Base-by-base conservation (phyloP, 1,139 yeast genomes). In the Zygosaccharomyces sapae region DNA sequence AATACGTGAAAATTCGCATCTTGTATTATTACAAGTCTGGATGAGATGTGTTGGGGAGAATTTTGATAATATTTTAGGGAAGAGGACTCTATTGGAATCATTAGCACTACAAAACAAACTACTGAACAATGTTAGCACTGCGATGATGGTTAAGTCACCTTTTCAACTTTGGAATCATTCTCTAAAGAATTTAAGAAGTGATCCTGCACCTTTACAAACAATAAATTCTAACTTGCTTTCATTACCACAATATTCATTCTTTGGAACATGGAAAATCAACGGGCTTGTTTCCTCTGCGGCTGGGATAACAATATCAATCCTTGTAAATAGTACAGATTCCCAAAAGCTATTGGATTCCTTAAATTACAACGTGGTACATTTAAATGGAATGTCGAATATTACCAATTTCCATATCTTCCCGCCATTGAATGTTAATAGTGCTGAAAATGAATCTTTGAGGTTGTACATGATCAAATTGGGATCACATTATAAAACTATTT, bases 281-380 rank as follows among this genome's bases (percentile, higher is more conserved):
- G 83, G 82, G 18, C 56, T 79, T 8, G 69, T 80, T 9, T 68
- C 68, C 45, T 66, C 71, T 37, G 83, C 83, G 0, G 65, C 69
- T 19, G 60, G 69, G 1, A 41, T 80, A 8, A 70, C 73, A 44
- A 49, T 80, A 2, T 69, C 69, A 20, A 29, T 70, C 12, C 47
- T 69, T 31, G 40, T 43, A 33, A 54, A 54, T 12, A 45, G 33
- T 5, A 35, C 41, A 7, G 43, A 50, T 10, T 38, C 38, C 5
- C 38, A 49, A 1, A 51, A 51, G 33, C 53, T 63, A 18, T 65
- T 57, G 2, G 33, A 41, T 1, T 41, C 50, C 1, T 62, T 73
- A 66, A 62, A 62, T 19, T 25, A 46, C 16, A 72, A 70, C 49
- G 33, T 70, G 24, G 43, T 35, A 8, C 34, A 42, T 5, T 36